Conservation (phyloP, 768 basidiomycete genomes). For the Nidula microcarpa region DNA sequence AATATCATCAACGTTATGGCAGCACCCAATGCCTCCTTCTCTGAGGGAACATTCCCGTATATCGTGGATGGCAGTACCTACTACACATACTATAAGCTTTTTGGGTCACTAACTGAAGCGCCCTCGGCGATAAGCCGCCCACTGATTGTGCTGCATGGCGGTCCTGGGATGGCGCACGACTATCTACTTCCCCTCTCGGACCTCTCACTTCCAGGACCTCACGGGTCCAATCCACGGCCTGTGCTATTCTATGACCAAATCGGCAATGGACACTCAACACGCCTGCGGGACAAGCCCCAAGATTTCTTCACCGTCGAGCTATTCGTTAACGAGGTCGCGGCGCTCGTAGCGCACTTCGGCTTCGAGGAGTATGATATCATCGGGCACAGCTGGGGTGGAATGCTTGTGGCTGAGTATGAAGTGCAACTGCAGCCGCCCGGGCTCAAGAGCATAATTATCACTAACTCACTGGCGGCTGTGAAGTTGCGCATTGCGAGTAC, state of each 20-base stretch:
- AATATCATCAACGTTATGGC: too few species aligned
- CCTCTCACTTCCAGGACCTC: not conserved
- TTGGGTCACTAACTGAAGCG: not conserved
- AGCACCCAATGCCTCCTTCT: too few species aligned
- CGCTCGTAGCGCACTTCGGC: not conserved
- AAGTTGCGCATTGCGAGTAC: slow-evolving; percentile 19
- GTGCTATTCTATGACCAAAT: slow-evolving; percentile 1
- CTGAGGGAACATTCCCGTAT: too few species aligned
- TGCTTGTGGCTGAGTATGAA: slow-evolving; percentile 40
- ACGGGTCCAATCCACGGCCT: not conserved
- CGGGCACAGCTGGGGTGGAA: slow-evolving; percentile 61
- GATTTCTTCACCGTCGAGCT: not conserved
- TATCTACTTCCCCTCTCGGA: not conserved
- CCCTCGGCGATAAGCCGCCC: not conserved
- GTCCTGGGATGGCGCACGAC: not conserved
- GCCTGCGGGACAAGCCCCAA: not conserved
- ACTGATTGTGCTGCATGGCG: slow-evolving; percentile 1
- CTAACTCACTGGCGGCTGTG: slow-evolving; percentile 24
- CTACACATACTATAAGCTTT: slow-evolving; percentile 1
- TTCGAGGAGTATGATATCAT: slow-evolving; percentile 20
- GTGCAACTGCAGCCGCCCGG: slow-evolving; percentile 33
- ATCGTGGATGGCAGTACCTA: not conserved
- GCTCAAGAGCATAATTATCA: slow-evolving; percentile 27
- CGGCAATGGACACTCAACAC: slow-evolving; percentile 2
- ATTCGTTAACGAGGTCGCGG: not conserved